Base-by-base conservation (phyloP, 805 yeast species). In the Kurtzmaniella cleridarum region DNA sequence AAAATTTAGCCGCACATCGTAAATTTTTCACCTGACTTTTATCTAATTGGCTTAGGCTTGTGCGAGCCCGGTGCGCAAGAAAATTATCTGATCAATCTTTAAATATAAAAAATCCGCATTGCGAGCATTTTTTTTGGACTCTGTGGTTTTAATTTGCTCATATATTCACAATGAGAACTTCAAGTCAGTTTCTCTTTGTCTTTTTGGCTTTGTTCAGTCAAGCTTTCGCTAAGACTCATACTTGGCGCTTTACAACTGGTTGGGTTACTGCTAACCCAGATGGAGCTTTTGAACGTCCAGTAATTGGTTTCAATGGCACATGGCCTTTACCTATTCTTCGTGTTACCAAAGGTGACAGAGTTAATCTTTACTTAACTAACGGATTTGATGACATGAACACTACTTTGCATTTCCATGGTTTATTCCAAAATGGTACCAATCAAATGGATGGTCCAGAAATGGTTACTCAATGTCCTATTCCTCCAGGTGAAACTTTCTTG, bases 401-500 rank as follows among this genome's bases (percentile, higher is more conserved):
- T 30, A 65, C 91, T 5, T 61, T 91, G 53, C 98, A 93, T 66
- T 87, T 88, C 80, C 98, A 91, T 64, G 98, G 98, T 41, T 56
- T 93, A 57, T 93, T 84, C 78, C 87, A 81, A 66, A 73, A 80
- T 48, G 85, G 84, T 20, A 64, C 90, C 12, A 69, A 59, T 51
- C 81, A 74, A 55, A 84, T 84, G 91, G 98, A 91, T 61, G 98
- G 98, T 42, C 95, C 96, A 12, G 84, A 84, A 52, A 69, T 77
- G 76, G 71, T 91, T 34, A 78, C 86, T 27, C 97, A 91, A 64
- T 93, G 98, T 73, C 95, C 96, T 23, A 81, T 88, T 48, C 80
- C 85, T n/a, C 84, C 95, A 5, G 84, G 84, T 39, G 75, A 76
- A 44, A 74, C 84, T 14, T 70, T 78, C 64, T 62, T 81, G 46